Evolutionary conservation across 2,329 filamentous ascomycete genomes (phyloP), one percentile per base, ranked within the genome.

Genomic region (Penicillium sp.): DNA sequence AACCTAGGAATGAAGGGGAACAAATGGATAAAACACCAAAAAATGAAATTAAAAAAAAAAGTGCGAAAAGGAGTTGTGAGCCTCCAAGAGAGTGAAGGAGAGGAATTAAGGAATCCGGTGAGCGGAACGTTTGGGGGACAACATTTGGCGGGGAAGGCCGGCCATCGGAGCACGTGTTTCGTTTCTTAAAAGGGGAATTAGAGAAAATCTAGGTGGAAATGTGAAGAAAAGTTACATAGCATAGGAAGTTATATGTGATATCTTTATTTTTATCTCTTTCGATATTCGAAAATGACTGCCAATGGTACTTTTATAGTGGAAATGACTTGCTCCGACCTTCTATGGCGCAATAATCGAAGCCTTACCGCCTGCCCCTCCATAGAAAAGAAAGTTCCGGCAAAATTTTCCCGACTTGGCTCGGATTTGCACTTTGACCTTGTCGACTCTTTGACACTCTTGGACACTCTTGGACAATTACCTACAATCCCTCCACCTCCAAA

Each of bases 111-210:
- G 45, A 56, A 41, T 39, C 52, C 44, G 52, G 56, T 59, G 56
- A 41, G 33, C 54, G 49, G 53, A 60, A 60, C 31, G 16, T 56
- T 61, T 57, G 50, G 52, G 46, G 36, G 33, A 31, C 27, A 50
- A 33, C 29, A 50, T 62, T 62, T 65, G 59, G 58, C 60, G 62
- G 65, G 64, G 63, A 53, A 64, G 60, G 56, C 67, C 68, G 65
- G 63, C 61, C 56, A 64, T 70, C 68, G 68, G 68, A 69, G 64
- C 67, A 69, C 69, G 67, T 68, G 69, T 65, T 65, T 55, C 60
- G 50, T 29, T 55, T 34, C 41, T 27, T 55, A 40, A 21, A 23
- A 39, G 38, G 50, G 27, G 16, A 25, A 19, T 31, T 25, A 5
- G 21, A 45, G 34, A 29, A 10, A 8, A 38, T 19, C 16, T 33